Evolutionary conservation across 768 basidiomycete species (phyloP).

Genomic region (Tremella yokohamensis): DNA sequence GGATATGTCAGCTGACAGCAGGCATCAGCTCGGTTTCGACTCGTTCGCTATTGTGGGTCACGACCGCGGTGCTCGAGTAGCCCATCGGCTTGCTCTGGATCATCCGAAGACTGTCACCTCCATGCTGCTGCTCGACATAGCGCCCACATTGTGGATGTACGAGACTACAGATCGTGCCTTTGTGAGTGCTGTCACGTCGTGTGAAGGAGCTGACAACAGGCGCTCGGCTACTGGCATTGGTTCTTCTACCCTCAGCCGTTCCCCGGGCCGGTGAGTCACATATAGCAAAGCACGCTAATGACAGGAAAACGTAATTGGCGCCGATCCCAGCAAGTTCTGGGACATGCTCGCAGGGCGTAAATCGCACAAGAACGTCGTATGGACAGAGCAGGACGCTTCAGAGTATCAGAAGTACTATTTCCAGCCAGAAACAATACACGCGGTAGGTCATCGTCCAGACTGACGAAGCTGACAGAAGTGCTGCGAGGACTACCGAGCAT

Average conservation of each 20-base stretch:
- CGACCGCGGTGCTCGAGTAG: constrained; percentile 48
- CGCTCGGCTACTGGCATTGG: constrained; percentile 43
- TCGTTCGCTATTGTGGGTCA: constrained; percentile 41
- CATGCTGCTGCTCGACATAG: constrained; percentile 47
- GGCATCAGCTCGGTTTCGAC: constrained; percentile 33
- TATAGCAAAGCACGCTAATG: neutral
- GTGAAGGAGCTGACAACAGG: constrained; percentile 15
- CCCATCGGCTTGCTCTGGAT: constrained; percentile 47
- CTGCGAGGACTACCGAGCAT: constrained; percentile 49
- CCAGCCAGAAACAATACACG: constrained; percentile 23
- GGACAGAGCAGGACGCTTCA: constrained; percentile 24
- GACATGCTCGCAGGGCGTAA: constrained; percentile 8
- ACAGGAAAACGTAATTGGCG: constrained; percentile 33
- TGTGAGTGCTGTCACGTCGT: constrained; percentile 15
- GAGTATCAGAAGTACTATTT: constrained; percentile 27
- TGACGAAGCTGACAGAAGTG: constrained; percentile 13
- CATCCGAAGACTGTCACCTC: constrained; percentile 31
- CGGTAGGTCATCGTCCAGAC: constrained; percentile 18
- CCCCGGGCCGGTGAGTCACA: neutral
- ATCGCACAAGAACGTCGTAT: constrained; percentile 20
- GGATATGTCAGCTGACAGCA: constrained; percentile 6
- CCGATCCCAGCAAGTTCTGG: constrained; percentile 32
- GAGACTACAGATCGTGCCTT: constrained; percentile 30
- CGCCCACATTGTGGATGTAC: constrained; percentile 46
- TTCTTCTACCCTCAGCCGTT: constrained; percentile 37